Percentiles rank a stretch among this genome's conserved stretches.
These are phyloP conservation scores for Plasmodium sp. DNA, from an alignment of 169 alveolate genomes.

Conservation along the genomic window DNA sequence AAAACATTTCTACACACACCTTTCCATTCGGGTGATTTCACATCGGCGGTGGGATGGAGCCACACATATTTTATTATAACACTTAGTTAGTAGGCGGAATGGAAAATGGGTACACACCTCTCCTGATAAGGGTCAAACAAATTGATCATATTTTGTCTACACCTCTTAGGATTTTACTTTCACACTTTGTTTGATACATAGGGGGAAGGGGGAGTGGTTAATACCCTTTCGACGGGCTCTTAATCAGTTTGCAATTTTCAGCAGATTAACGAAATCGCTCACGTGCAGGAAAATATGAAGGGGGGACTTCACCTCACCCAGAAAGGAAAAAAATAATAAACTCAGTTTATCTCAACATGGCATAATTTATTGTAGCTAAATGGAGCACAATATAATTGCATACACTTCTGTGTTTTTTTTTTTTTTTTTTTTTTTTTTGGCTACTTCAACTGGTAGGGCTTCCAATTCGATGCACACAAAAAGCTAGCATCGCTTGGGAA, in stretches of 20 bases:
- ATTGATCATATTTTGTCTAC: background rate
- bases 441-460: background rate
- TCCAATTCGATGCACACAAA: background rate
- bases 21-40: background rate
- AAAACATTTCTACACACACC: background rate
- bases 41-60: background rate
- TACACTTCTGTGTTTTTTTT: background rate
- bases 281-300: background rate
- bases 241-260: background rate
- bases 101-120: background rate
- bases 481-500: background rate
- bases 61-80: background rate
- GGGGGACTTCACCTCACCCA: background rate
- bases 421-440: background rate
- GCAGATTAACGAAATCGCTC: background rate
- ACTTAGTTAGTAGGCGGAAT: background rate
- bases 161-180: background rate
- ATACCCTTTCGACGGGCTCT: background rate
- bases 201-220: background rate
- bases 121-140: background rate
- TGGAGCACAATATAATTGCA: background rate
- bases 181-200: background rate
- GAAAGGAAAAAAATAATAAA: background rate
- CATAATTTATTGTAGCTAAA: background rate
- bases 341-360: background rate